Percentiles rank a stretch among this genome's conserved stretches.
Evolutionary conservation across 164 flowering plant species (phyloP).

Genomic region (Dillenia suffruticosa): DNA sequence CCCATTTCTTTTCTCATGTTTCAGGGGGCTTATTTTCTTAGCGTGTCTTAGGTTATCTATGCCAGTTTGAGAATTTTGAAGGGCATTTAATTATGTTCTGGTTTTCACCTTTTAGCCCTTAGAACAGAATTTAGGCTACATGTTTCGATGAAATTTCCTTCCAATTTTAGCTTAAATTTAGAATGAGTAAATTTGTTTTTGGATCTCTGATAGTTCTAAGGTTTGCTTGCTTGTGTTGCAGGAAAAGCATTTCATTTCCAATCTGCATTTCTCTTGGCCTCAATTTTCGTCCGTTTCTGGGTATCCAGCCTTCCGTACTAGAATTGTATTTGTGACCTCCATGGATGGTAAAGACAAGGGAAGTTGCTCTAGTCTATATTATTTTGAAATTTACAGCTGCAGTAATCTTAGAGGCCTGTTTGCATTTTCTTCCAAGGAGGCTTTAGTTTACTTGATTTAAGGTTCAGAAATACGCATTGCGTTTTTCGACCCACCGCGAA

Average conservation of each 20-base stretch:
- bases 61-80: no score
- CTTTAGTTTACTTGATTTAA: constrained; percentile 18
- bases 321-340: constrained; percentile 43
- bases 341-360: constrained; percentile 35
- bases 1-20: no score
- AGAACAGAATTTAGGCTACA: no score
- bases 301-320: constrained; percentile 44
- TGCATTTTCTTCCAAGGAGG: no score
- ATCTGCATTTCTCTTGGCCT: constrained; percentile 39
- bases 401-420: no score
- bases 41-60: no score
- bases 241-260: constrained; percentile 42
- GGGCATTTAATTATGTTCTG: no score
- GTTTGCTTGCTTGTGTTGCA: constrained; percentile 11
- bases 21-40: no score
- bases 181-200: not conserved
- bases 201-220: not conserved
- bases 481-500: constrained; percentile 29
- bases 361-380: constrained; percentile 11
- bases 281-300: constrained; percentile 24
- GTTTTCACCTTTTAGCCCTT: no score
- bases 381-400: no score
- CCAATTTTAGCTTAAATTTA: not conserved
- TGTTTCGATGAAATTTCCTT: no score
- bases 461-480: constrained; percentile 59